Conservation (phyloP, 192 early-diverging fungal species). For the Umbelopsis ramanniana region DNA sequence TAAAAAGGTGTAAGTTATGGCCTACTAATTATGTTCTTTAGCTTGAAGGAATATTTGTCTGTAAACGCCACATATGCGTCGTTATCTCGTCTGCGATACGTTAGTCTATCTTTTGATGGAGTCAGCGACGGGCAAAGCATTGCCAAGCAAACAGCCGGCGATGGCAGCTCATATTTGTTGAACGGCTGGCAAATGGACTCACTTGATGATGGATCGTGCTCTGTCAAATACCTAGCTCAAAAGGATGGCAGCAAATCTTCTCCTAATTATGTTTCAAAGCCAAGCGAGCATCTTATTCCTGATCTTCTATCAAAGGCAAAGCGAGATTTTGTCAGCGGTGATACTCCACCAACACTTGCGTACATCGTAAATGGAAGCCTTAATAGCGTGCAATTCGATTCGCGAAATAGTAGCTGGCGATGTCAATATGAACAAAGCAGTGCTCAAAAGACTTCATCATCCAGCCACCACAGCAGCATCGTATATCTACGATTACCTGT, state of each 20-base stretch:
- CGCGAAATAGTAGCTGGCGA: constrained; percentile 32
- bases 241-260: background rate
- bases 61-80: constrained; percentile 13
- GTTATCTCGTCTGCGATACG: background rate
- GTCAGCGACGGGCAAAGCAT: background rate
- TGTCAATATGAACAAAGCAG: constrained; percentile 30
- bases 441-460: background rate
- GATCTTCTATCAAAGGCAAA: constrained; percentile 6
- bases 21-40: background rate
- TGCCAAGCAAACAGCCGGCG: background rate
- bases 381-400: constrained; percentile 27
- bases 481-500: constrained; percentile 49
- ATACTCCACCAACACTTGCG: constrained; percentile 33
- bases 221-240: background rate
- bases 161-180: background rate
- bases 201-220: constrained; percentile 1
- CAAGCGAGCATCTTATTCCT: background rate
- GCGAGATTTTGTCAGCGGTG: constrained; percentile 20
- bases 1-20: background rate
- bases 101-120: constrained; percentile 3
- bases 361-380: constrained; percentile 19
- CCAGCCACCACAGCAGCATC: background rate
- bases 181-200: constrained; percentile 20
- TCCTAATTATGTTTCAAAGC: background rate
- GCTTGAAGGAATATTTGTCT: constrained; percentile 5